Base-by-base conservation (phyloP, 495 filamentous ascomycete genomes). In the Aspergillus bridgeri region DNA sequence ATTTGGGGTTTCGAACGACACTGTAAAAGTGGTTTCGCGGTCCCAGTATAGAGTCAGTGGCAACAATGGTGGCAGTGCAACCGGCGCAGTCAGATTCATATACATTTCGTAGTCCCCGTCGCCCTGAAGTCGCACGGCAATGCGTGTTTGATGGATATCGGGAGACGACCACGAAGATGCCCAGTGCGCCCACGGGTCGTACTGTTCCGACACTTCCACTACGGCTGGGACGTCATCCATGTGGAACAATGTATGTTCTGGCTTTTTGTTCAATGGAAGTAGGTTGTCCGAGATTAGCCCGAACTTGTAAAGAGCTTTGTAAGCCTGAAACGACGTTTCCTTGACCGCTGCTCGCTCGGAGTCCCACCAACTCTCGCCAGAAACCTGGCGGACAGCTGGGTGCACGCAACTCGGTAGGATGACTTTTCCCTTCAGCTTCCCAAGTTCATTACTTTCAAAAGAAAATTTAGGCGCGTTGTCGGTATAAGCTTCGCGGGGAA, bases 301-400 rank as follows among this genome's bases (percentile, higher is more conserved):
- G 43, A 81, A 85, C 33, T 82, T 57, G 64, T 91, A 84, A 0
- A 98, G 78, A 3, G 78, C 79, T 23, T 80, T 70, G 65, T 93
- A 96, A 13, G 92, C 89, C 63, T 90, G 81, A 53, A 96, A 94
- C 0, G 91, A 89, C 3, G 90, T 87, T 65, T 97, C 94, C 60
- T 87, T 89, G 60, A 77, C 84, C 5, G 94, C 93, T 51, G 79
- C 85, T 42, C 79, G 83, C 67, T 96, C 90, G 1, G 87, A 88
- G 5, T 58, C 66, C 91, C 92, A 97, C 48, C 67, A 57, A 5
- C 60, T 57, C 6, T 64, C 66, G 42, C 90, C 84, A 27, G 71
- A 60, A 2, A 80, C 71, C 24, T 65, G 68, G 8, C 92, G 84
- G n/a, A 90, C 73, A 3, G 80, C 63, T 0, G 81, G 75, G 53